These are phyloP conservation scores for Stemphylium vesicarium DNA, from an alignment of 2,329 filamentous ascomycete genomes.

Conservation along the genomic window DNA sequence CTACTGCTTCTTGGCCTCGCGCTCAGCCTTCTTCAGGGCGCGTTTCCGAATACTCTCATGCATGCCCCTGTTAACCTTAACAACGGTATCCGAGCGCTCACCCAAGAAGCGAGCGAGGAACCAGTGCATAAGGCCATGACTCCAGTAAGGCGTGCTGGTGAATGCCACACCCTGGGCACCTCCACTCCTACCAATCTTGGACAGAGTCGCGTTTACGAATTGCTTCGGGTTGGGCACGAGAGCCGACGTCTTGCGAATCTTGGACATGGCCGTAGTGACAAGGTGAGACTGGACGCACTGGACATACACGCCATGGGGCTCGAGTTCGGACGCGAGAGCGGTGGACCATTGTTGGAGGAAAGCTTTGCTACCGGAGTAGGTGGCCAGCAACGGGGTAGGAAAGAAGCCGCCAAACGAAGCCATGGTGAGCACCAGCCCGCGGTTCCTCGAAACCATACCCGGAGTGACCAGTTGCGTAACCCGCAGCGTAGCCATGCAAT, in stretches of 20 bases:
- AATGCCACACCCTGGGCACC: slow-evolving; percentile 79
- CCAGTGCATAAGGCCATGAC: slow-evolving; percentile 88
- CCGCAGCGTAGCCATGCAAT: slow-evolving; percentile 88
- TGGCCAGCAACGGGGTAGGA: slow-evolving; percentile 89
- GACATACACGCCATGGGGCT: slow-evolving; percentile 81
- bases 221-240: slow-evolving; percentile 80
- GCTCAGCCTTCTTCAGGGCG: slow-evolving; percentile 81
- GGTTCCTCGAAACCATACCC: slow-evolving; percentile 81
- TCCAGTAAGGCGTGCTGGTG: slow-evolving; percentile 93
- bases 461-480: slow-evolving; percentile 86
- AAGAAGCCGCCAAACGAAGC: slow-evolving; percentile 93
- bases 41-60: slow-evolving; percentile 82
- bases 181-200: slow-evolving; percentile 79
- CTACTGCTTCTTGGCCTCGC: slow-evolving; percentile 73
- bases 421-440: slow-evolving; percentile 94
- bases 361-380: slow-evolving; percentile 96
- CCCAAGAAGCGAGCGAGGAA: slow-evolving; percentile 68
- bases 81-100: slow-evolving; percentile 62
- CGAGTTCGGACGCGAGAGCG: slow-evolving; percentile 81
- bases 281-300: slow-evolving; percentile 91
- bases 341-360: slow-evolving; percentile 97
- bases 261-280: slow-evolving; percentile 96
- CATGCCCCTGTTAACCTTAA: slow-evolving; percentile 71
- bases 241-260: slow-evolving; percentile 79
- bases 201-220: slow-evolving; percentile 80